Percentiles rank a stretch among this genome's conserved stretches.
Evolutionary conservation across 495 filamentous ascomycete species (phyloP).

Genomic region (Neurospora pannonica): DNA sequence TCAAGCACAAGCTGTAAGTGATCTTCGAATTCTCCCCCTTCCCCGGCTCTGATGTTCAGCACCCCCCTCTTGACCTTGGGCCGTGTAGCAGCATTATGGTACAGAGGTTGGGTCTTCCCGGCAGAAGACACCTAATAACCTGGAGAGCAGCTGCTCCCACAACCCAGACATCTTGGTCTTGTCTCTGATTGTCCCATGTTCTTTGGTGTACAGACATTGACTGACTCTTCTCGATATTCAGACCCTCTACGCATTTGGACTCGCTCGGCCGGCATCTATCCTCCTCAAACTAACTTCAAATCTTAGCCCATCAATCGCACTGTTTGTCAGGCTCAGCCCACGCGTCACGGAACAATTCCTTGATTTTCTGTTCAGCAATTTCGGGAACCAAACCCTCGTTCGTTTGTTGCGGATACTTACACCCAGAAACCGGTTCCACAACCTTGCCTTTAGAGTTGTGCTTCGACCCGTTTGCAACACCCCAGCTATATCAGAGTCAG

Average conservation of each 20-base stretch:
- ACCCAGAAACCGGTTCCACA: slow-evolving; percentile 24
- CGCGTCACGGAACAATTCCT: slow-evolving; percentile 9
- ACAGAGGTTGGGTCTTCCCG: slow-evolving; percentile 11
- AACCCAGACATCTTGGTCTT: neutral
- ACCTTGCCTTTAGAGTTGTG: slow-evolving; percentile 18
- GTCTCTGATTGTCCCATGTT: slow-evolving; percentile 8
- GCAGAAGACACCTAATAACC: neutral
- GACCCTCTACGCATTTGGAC: neutral
- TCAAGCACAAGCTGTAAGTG: slow-evolving; percentile 35
- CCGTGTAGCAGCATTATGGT: slow-evolving; percentile 9
- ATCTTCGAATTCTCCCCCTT: slow-evolving; percentile 20
- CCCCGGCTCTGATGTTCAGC: slow-evolving; percentile 24
- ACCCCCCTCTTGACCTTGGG: slow-evolving; percentile 19
- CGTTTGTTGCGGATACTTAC: slow-evolving; percentile 26
- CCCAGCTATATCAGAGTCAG: slow-evolving; percentile 11
- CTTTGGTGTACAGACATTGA: slow-evolving; percentile 7
- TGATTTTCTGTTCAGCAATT: slow-evolving; percentile 15
- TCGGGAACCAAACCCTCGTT: slow-evolving; percentile 16
- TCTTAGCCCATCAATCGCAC: slow-evolving; percentile 1
- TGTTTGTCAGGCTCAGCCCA: slow-evolving; percentile 13
- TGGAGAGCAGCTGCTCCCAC: neutral
- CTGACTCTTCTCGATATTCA: slow-evolving; percentile 12
- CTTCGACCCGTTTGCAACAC: slow-evolving; percentile 18
- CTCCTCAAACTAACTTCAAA: neutral
- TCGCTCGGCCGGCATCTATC: slow-evolving; percentile 12